phyloP scores from a whole-genome alignment of 2,329 filamentous ascomycete genomes.

The Aureobasidium sp. region DNA sequence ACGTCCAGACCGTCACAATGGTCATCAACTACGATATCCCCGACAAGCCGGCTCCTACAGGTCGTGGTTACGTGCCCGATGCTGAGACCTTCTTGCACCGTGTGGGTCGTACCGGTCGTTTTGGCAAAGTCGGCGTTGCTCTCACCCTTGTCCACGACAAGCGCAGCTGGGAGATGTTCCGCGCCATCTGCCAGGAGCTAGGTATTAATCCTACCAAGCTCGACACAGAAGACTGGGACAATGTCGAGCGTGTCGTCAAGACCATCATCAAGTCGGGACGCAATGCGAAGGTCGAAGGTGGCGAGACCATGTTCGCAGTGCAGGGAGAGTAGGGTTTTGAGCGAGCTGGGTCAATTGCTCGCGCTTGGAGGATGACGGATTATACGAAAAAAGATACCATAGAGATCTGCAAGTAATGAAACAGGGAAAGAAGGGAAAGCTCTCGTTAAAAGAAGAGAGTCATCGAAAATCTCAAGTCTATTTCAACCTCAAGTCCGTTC shows the following conservation, averaged over 20 bases:
- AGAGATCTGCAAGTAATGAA: background rate
- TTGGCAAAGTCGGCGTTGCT: slow-evolving; percentile 91
- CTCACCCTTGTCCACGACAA: slow-evolving; percentile 91
- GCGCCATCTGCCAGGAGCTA: slow-evolving; percentile 73
- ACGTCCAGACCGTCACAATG: slow-evolving; percentile 87
- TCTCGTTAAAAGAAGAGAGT: background rate
- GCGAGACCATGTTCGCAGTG: background rate
- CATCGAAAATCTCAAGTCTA: background rate
- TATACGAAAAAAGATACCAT: background rate
- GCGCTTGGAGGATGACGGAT: background rate
- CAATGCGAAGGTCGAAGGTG: slow-evolving; percentile 18
- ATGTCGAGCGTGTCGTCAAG: slow-evolving; percentile 76
- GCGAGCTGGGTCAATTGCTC: background rate
- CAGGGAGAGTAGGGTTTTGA: background rate
- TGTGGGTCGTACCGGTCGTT: slow-evolving; percentile 93
- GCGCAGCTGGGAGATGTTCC: slow-evolving; percentile 71
- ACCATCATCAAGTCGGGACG: slow-evolving; percentile 61
- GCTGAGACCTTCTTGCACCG: slow-evolving; percentile 95
- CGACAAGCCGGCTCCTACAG: slow-evolving; percentile 44
- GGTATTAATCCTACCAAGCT: slow-evolving; percentile 74
- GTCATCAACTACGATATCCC: slow-evolving; percentile 85
- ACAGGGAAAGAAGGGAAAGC: background rate
- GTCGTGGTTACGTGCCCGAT: slow-evolving; percentile 42
- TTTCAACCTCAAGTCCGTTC: background rate
- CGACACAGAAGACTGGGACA: slow-evolving; percentile 83